Evolutionary conservation across 2,329 filamentous ascomycete species (phyloP), one percentile per base, ranked within the genome.

Genomic region (Alternaria brassicae): DNA sequence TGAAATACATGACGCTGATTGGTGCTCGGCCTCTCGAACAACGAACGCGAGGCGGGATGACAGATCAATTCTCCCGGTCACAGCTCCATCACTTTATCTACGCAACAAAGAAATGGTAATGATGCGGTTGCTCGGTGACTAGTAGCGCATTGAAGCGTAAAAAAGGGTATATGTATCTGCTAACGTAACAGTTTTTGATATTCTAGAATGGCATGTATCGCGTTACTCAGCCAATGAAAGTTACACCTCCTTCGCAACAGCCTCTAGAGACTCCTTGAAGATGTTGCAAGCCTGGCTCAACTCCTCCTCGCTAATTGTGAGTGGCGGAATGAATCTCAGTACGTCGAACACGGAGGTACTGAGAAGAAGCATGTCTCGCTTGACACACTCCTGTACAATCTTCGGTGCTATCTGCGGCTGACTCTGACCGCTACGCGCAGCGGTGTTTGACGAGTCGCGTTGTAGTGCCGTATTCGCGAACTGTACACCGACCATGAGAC

Each of bases 271-370:
- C 50, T 73, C 70, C 32, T 66, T 69, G 45, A 73, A 73, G 3
- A 73, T 71, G 1, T 53, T 48, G 53, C 65, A 71, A 4, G 67
- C 71, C 50, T 71, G 58, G 2, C 40, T 59, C 66, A 73, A 44
- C 27, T 73, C 71, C 32, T 66, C 63, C 55, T 73, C 70, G 32
- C 54, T 73, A 25, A 73, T 70, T 2, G 65, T 73, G 15, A 73
- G 68, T 34, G 70, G 65, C 0, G 71, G 71, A 19, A 73, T 73
- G 30, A 73, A 73, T 17, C 71, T 56, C 25, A 73, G 25, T 2
- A 73, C 71, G 32, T 73, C 71, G 15, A 73, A 73, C 1, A 73
- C 65, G 0, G 70, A 72, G n/a, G 71, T 73, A 49, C 70, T 72
- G 2, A 73, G 63, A 17, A 73, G 60, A 42, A 73, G 60, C 71